Conservation (phyloP, 176 grass and related monocot species). For the Oryza brachyantha region DNA sequence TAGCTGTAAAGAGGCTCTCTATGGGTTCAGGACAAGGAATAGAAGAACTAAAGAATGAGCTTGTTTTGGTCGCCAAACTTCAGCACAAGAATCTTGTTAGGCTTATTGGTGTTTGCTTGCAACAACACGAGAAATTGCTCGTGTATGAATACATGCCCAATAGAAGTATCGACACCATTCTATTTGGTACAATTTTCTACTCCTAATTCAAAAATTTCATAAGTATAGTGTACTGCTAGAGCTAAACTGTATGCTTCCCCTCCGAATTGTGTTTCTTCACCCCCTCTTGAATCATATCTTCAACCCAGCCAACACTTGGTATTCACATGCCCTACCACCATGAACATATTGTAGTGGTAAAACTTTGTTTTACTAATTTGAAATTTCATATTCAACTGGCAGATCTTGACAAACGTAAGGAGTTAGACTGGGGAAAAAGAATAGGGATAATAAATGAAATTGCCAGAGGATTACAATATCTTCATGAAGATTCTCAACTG, state of each 20-base stretch:
- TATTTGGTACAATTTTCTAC: slow-evolving; percentile 28
- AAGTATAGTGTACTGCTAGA: not conserved
- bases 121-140: slow-evolving; percentile 37
- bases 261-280: not conserved
- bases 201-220: not conserved
- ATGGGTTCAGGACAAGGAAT: slow-evolving; percentile 34
- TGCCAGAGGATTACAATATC: slow-evolving; percentile 54
- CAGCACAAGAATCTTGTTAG: slow-evolving; percentile 47
- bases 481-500: slow-evolving; percentile 64
- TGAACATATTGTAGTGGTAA: not conserved
- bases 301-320: not conserved
- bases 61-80: slow-evolving; percentile 49
- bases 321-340: too few relatives aligned
- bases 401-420: slow-evolving; percentile 37
- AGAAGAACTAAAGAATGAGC: slow-evolving; percentile 43
- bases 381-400: not conserved
- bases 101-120: slow-evolving; percentile 45
- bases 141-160: slow-evolving; percentile 56
- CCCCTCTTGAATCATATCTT: not conserved
- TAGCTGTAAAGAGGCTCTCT: slow-evolving; percentile 41
- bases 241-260: not conserved
- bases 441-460: slow-evolving; percentile 39
- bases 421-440: slow-evolving; percentile 47
- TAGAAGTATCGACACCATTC: slow-evolving; percentile 40
- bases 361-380: not conserved